A percentile compares a stretch with the other conserved stretches of the same genome.
Conservation (phyloP, 208 protist genomes). For the Trypanosoma melophagium region DNA sequence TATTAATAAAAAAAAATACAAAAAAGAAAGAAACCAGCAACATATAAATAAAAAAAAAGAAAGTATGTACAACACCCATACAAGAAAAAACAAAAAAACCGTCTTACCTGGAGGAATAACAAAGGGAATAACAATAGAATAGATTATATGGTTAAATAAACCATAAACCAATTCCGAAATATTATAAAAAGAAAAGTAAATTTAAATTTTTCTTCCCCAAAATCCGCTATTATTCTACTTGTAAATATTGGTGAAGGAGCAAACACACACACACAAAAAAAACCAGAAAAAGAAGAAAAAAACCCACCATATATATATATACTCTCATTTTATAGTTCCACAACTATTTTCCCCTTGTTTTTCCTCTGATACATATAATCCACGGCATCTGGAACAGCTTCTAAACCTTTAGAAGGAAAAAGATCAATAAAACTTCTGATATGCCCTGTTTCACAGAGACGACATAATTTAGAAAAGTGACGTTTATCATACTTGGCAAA, state of each 20-base stretch:
- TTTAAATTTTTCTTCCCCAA: slow-evolving; percentile 10
- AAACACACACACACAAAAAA: slow-evolving; percentile 4
- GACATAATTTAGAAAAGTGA: slow-evolving; percentile 70
- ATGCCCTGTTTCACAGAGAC: slow-evolving; percentile 42
- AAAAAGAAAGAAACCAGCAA: slow-evolving; percentile 9
- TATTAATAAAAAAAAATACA: slow-evolving; percentile 18
- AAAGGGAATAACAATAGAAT: slow-evolving; percentile 12
- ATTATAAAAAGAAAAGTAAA: slow-evolving; percentile 29
- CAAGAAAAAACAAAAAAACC: neutral
- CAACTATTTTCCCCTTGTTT: slow-evolving; percentile 82
- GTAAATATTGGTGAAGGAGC: no score
- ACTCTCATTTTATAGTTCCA: slow-evolving; percentile 38
- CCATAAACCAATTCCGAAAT: slow-evolving; percentile 16
- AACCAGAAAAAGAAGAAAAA: slow-evolving; percentile 16
- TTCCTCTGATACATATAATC: slow-evolving; percentile 72
- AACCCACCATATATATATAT: neutral
- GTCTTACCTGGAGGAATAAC: neutral
- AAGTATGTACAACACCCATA: no score
- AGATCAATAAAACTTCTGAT: slow-evolving; percentile 64
- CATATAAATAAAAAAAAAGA: slow-evolving; percentile 4
- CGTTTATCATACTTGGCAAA: slow-evolving; percentile 59
- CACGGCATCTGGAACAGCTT: slow-evolving; percentile 67
- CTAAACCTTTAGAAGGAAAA: slow-evolving; percentile 58
- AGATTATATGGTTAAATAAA: slow-evolving; percentile 29
- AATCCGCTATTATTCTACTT: no score